phyloP scores from a whole-genome alignment of 495 filamentous ascomycete genomes.

The Aspergillus leporis region DNA sequence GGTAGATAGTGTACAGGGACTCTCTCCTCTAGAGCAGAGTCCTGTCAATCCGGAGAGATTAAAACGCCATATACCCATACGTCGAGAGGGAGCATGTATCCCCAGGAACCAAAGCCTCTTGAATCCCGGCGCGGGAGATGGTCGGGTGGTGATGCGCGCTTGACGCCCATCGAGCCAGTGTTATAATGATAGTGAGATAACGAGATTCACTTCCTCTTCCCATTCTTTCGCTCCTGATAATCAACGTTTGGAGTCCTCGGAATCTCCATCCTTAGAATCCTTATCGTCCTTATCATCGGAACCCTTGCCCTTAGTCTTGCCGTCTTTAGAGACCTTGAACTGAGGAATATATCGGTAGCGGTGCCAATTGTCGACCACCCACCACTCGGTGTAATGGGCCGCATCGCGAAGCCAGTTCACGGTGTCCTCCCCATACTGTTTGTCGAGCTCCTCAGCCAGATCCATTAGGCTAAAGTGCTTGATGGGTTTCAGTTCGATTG shows the following conservation, averaged over 20 bases:
- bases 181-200: background rate
- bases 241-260: constrained; percentile 1
- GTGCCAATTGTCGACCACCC: constrained; percentile 43
- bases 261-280: background rate
- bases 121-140: background rate
- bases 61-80: constrained; percentile 5
- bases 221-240: background rate
- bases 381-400: constrained; percentile 45
- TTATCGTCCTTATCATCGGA: background rate
- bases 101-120: background rate
- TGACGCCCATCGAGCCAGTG: background rate
- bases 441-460: constrained; percentile 30
- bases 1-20: constrained; percentile 12
- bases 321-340: background rate
- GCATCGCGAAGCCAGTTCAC: constrained; percentile 47
- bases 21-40: constrained; percentile 2
- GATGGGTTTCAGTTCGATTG: constrained; percentile 36
- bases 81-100: background rate
- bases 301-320: background rate
- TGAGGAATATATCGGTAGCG: constrained; percentile 22
- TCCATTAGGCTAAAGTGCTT: constrained; percentile 39
- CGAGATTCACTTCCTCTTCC: background rate
- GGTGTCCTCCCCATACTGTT: constrained; percentile 36
- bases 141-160: background rate
- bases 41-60: constrained; percentile 7